Percentiles rank a stretch among this genome's conserved stretches.
These are phyloP conservation scores for Cyclotella choctawhatcheeana DNA, from an alignment of 108 stramenopile genomes.

Conservation along the genomic window DNA sequence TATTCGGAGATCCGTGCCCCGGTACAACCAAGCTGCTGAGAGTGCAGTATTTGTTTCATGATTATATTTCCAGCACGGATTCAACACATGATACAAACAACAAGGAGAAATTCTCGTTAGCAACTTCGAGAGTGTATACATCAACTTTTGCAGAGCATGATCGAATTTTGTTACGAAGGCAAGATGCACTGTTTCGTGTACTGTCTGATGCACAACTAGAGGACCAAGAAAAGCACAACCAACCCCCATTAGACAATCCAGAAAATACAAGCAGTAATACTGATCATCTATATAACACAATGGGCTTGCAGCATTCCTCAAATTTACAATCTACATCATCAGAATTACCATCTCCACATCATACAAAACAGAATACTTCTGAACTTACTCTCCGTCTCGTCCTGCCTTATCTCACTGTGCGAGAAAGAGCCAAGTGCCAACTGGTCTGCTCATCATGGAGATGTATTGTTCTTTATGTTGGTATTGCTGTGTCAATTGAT, in stretches of 20 bases:
- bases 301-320: not conserved
- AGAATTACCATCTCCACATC: not conserved
- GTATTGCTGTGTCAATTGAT: slow-evolving; percentile 60
- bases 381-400: slow-evolving; percentile 65
- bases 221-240: not conserved
- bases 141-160: slow-evolving; percentile 71
- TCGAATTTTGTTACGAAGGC: slow-evolving; percentile 50
- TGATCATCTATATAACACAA: not conserved
- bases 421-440: slow-evolving; percentile 56
- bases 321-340: slow-evolving; percentile 6
- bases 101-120: slow-evolving; percentile 5
- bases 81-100: not conserved
- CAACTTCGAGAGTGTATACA: slow-evolving; percentile 50
- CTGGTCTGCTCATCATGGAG: slow-evolving; percentile 59
- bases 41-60: slow-evolving; percentile 48
- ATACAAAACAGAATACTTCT: slow-evolving; percentile 34
- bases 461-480: slow-evolving; percentile 49
- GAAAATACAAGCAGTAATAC: not conserved
- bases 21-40: slow-evolving; percentile 63
- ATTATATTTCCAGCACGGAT: slow-evolving; percentile 28
- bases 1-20: slow-evolving; percentile 81
- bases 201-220: not conserved
- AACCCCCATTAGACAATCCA: not conserved
- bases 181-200: slow-evolving; percentile 27
- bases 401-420: slow-evolving; percentile 53